These are phyloP conservation scores for Alternaria metachromatica DNA, from an alignment of 2,329 filamentous ascomycete species.

Conservation along the genomic window DNA sequence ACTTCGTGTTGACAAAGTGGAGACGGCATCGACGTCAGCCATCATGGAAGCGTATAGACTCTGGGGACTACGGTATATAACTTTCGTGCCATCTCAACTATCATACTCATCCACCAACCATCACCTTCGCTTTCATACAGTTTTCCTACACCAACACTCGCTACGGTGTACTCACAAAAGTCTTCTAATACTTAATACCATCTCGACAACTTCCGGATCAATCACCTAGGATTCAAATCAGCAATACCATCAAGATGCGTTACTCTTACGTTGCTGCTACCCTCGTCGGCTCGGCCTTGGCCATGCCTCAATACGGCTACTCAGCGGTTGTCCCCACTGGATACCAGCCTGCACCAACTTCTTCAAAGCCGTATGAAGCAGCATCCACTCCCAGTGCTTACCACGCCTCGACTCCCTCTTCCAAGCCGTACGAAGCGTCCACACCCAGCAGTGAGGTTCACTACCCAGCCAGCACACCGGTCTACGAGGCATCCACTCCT, in stretches of 20 bases:
- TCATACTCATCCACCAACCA: conserved; percentile 28
- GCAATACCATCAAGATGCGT: conserved; percentile 38
- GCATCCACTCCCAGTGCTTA: conserved; percentile 3
- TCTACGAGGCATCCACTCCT: background rate
- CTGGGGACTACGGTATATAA: conserved; percentile 35
- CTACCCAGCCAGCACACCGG: background rate
- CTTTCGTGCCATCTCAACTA: conserved; percentile 17
- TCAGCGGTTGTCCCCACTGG: conserved; percentile 4
- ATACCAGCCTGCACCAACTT: conserved; percentile 6
- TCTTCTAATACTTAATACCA: conserved; percentile 35
- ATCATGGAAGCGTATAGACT: conserved; percentile 30
- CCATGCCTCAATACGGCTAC: conserved; percentile 33
- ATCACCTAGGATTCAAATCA: conserved; percentile 4
- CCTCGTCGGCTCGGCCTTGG: conserved; percentile 39
- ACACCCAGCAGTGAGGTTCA: background rate
- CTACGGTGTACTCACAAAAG: conserved; percentile 34
- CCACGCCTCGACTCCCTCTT: background rate
- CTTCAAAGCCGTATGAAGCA: conserved; percentile 3
- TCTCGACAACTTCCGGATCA: conserved; percentile 1
- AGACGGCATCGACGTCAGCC: conserved; percentile 34
- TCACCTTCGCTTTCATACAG: conserved; percentile 38
- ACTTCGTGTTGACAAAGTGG: conserved; percentile 37
- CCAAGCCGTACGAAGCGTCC: background rate
- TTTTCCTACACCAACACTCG: conserved; percentile 40
- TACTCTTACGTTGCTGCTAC: conserved; percentile 39